Percentiles rank a stretch among this genome's conserved stretches.
These are phyloP conservation scores for Neltuma alba DNA, from an alignment of 306 rosid genomes.

Conservation along the genomic window DNA sequence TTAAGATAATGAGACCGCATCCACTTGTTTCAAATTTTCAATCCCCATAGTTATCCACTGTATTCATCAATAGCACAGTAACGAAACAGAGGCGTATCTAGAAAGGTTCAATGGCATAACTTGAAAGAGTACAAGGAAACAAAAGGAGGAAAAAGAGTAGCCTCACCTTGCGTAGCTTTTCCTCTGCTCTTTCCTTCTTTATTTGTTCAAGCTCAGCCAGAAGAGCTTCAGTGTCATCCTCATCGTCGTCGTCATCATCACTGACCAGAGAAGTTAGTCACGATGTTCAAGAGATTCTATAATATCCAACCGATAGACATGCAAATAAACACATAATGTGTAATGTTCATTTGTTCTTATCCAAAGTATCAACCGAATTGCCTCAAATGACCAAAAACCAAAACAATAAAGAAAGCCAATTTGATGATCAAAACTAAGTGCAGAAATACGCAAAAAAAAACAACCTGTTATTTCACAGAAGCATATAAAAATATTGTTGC, in stretches of 20 bases:
- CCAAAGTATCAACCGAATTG: neutral
- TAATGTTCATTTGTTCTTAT: neutral
- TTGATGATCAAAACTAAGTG: neutral
- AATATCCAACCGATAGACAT: neutral
- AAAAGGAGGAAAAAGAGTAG: neutral
- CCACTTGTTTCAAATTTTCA: neutral
- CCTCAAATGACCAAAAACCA: neutral
- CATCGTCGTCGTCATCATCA: slow-evolving; percentile 57
- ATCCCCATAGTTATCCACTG: neutral
- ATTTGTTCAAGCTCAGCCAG: slow-evolving; percentile 97
- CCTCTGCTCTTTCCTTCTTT: slow-evolving; percentile 95
- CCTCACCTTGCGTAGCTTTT: slow-evolving; percentile 81
- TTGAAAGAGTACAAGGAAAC: neutral
- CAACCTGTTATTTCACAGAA: neutral
- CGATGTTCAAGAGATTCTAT: neutral
- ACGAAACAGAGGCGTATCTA: neutral
- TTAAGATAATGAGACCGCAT: neutral
- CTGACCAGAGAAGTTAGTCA: slow-evolving; percentile 18
- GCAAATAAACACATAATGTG: neutral
- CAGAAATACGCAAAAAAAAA: neutral
- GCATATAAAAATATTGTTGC: neutral
- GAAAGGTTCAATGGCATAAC: slow-evolving; percentile 24
- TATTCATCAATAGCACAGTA: neutral
- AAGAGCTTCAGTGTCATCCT: slow-evolving; percentile 89
- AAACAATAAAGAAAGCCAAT: neutral